Conservation (phyloP, 169 alveolate species). For the Plasmodium adleri region DNA sequence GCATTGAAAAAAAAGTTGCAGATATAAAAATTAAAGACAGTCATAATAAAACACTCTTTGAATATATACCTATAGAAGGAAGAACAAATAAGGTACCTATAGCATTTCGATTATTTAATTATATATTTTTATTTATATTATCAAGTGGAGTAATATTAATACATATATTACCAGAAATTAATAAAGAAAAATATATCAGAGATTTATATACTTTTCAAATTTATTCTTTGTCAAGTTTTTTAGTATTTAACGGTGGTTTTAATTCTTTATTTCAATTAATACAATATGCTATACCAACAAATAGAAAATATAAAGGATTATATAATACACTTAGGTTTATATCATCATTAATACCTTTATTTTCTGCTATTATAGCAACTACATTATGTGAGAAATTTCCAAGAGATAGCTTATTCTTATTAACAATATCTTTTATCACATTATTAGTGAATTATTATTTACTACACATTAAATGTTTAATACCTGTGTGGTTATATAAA, state of each 20-base stretch:
- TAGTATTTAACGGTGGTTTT: conserved; percentile 71
- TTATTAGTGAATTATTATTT: conserved; percentile 63
- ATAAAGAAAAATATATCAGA: conserved; percentile 52
- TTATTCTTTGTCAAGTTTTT: conserved; percentile 61
- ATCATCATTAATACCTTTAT: conserved; percentile 68
- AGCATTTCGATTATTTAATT: conserved; percentile 38
- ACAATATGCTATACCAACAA: conserved; percentile 69
- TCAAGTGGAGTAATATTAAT: conserved; percentile 71
- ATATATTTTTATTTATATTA: conserved; percentile 31
- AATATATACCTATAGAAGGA: conserved; percentile 73
- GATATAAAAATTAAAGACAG: conserved; percentile 62
- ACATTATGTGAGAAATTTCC: conserved; percentile 73
- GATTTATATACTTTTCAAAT: conserved; percentile 64
- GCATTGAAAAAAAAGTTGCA: conserved; percentile 50
- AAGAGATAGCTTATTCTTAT: conserved; percentile 59
- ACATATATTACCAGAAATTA: conserved; percentile 63
- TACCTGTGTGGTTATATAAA: conserved; percentile 53
- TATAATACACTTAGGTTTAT: conserved; percentile 70
- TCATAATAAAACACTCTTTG: conserved; percentile 61
- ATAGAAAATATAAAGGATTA: conserved; percentile 69
- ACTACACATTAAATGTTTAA: conserved; percentile 67
- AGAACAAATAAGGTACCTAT: conserved; percentile 73
- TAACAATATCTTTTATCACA: conserved; percentile 59
- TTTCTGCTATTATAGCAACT: conserved; percentile 60
- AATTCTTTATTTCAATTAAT: conserved; percentile 67